Base-by-base conservation (phyloP, 2,329 filamentous ascomycete species). In the Aspergillus alliaceus region DNA sequence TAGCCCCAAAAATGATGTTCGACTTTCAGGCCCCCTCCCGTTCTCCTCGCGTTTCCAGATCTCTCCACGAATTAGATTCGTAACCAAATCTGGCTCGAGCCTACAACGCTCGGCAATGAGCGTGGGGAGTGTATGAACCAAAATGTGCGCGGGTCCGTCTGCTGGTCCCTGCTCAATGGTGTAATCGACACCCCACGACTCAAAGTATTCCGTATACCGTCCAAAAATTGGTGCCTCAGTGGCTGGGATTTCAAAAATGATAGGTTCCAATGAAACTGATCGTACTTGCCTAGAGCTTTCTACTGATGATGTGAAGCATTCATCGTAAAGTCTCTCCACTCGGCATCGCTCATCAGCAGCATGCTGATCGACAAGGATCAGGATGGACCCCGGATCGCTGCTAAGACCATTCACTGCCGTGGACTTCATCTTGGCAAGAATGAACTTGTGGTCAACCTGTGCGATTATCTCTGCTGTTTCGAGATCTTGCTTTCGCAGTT, bases 401-500 rank as follows among this genome's bases (percentile, higher is more conserved):
- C 11, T 18, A 34, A 11, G 7, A 22, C 14, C 12, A 24, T 48
- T 29, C 15, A 44, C n/a, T 15, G 54, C 5, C 6, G 51, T 58
- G 3, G 68, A 51, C 0, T 73, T 70, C 50, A 90, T 75, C 60
- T 84, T 88, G 22, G 86, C 79, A 0, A 99, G 76, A 15, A 99
- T 89, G 69, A 96, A 99, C 71, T 99, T 99, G 14, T 79, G 81
- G 70, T 98, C 93, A 1, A 99, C 88, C 68, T 99, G 95, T 0
- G 86, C 82, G 40, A 99, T 82, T 0, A 96, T 79, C 49, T 83
- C 75, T 0, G 90, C 90, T 7, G 75, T 69, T 1, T 72, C 69
- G 8, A 97, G 76, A 0, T 81, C 82, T 4, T 77, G 67, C 62
- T 87, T 90, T 1, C 87, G 90, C 1, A 97, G 61, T 56, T 68